phyloP scores from a whole-genome alignment of 768 basidiomycete species.

The Lentinula sp. region DNA sequence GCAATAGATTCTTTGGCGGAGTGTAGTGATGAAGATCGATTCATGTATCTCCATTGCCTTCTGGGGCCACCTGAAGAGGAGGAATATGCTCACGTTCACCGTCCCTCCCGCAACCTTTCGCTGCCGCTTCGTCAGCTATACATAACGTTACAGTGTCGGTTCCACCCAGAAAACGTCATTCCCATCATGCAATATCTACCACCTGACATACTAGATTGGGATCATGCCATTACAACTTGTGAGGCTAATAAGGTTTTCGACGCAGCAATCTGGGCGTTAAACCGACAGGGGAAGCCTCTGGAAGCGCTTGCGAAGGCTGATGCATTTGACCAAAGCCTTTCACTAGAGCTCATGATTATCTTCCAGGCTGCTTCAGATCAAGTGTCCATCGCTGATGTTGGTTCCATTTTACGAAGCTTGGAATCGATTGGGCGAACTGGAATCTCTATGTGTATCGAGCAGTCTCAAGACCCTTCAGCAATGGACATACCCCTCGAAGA shows the following conservation, averaged over 20 bases:
- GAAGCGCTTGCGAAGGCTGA: conserved; percentile 67
- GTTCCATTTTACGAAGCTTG: conserved; percentile 24
- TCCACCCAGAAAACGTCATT: conserved; percentile 60
- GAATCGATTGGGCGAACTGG: conserved; percentile 55
- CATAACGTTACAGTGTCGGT: conserved; percentile 66
- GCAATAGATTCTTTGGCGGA: conserved; percentile 50
- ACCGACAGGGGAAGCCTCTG: conserved; percentile 55
- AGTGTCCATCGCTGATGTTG: neutral
- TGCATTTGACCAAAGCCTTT: conserved; percentile 46
- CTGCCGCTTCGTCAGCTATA: conserved; percentile 51
- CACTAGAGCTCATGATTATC: conserved; percentile 33
- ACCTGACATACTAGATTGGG: conserved; percentile 47
- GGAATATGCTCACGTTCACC: conserved; percentile 22
- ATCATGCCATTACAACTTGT: conserved; percentile 53
- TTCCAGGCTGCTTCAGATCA: conserved; percentile 17
- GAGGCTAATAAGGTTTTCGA: conserved; percentile 63
- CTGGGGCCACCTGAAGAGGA: conserved; percentile 52
- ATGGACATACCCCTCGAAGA: conserved; percentile 59
- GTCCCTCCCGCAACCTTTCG: conserved; percentile 42
- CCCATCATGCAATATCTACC: conserved; percentile 53
- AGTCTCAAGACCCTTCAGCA: conserved; percentile 40
- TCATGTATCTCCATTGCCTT: conserved; percentile 73
- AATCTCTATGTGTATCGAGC: conserved; percentile 63
- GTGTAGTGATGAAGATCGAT: conserved; percentile 46
- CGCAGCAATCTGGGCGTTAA: conserved; percentile 77